phyloP scores from a whole-genome alignment of 2,329 filamentous ascomycete species.

The Xylariales sp. region DNA sequence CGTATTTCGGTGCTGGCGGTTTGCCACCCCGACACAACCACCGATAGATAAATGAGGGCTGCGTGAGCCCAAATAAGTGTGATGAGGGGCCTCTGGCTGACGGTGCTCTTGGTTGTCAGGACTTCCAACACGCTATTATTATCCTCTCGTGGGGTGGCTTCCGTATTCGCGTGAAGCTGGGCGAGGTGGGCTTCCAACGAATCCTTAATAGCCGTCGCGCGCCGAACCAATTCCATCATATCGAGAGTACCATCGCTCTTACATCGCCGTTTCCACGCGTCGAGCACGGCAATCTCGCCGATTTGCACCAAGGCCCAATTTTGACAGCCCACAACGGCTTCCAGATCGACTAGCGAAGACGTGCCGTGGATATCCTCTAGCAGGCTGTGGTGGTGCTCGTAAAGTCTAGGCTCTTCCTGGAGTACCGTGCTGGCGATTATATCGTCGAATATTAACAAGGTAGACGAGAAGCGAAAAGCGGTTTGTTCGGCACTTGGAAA shows the following conservation, averaged over 20 bases:
- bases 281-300: slow-evolving; percentile 38
- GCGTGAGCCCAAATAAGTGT: slow-evolving; percentile 62
- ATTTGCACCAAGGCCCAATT: slow-evolving; percentile 42
- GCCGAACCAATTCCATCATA: slow-evolving; percentile 39
- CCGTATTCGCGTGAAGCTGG: not conserved
- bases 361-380: slow-evolving; percentile 30
- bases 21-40: slow-evolving; percentile 64
- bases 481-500: slow-evolving; percentile 51
- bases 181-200: slow-evolving; percentile 30
- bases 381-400: slow-evolving; percentile 43
- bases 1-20: slow-evolving; percentile 58
- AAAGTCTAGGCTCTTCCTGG: slow-evolving; percentile 48
- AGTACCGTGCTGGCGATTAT: slow-evolving; percentile 52
- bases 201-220: slow-evolving; percentile 36
- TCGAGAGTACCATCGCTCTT: slow-evolving; percentile 35
- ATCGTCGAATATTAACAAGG: slow-evolving; percentile 51
- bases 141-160: not conserved
- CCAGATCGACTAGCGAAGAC: slow-evolving; percentile 37
- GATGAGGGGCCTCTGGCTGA: slow-evolving; percentile 33
- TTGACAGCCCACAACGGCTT: slow-evolving; percentile 38
- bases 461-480: slow-evolving; percentile 52
- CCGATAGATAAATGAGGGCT: slow-evolving; percentile 59
- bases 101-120: not conserved
- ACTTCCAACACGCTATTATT: not conserved
- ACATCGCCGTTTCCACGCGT: slow-evolving; percentile 41